Percentiles rank a stretch among this genome's conserved stretches.
These are phyloP conservation scores for Edaphochlamys debaryana DNA, from an alignment of 139 green algal species.

Conservation along the genomic window DNA sequence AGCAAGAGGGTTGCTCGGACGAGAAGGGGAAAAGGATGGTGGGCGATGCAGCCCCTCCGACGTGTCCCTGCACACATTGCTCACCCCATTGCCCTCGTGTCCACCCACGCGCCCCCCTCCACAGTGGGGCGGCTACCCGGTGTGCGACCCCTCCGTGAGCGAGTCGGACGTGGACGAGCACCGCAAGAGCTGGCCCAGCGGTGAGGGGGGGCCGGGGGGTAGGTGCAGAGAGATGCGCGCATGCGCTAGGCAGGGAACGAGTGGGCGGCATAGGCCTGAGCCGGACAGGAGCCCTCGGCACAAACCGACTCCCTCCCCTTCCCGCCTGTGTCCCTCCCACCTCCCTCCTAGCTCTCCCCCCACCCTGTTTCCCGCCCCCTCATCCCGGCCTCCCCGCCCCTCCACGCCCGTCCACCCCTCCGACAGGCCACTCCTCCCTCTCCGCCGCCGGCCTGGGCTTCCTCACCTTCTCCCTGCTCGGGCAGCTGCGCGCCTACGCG, in stretches of 20 bases:
- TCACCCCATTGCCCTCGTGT: too few species aligned
- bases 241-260: too few species aligned
- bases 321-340: not conserved
- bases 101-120: too few species aligned
- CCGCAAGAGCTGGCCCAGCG: conserved; percentile 74
- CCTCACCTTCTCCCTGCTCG: conserved; percentile 66
- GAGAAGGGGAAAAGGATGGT: too few species aligned
- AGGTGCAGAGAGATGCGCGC: too few species aligned
- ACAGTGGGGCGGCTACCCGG: conserved; percentile 45
- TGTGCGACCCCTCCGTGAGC: conserved; percentile 45
- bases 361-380: too few species aligned
- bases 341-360: too few species aligned
- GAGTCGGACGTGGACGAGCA: conserved; percentile 51
- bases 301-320: not conserved
- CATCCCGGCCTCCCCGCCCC: not conserved
- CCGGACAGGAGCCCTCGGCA: too few species aligned
- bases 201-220: conserved; percentile 6
- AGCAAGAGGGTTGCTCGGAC: too few species aligned
- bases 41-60: too few species aligned
- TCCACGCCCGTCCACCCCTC: not conserved
- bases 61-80: too few species aligned
- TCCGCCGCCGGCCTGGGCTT: conserved; percentile 69
- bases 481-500: conserved; percentile 59
- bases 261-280: too few species aligned
- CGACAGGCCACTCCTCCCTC: conserved; percentile 72